A percentile compares a stretch with the other conserved stretches of the same genome.
phyloP scores from a whole-genome alignment of 2,329 filamentous ascomycete genomes.

The Aspergillus pseudonomiae region DNA sequence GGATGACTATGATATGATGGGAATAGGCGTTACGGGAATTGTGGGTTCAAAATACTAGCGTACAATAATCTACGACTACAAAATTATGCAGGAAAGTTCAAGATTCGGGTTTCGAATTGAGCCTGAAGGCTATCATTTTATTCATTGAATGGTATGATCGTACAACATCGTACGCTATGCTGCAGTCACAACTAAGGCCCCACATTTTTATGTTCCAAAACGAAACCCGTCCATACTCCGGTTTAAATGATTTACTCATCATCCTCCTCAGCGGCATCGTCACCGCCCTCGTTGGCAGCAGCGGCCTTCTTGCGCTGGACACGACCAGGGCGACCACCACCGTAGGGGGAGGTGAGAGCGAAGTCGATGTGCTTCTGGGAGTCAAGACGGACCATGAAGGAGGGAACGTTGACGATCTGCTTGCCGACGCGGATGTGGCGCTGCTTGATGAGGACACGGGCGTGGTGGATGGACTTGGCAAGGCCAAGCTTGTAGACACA shows the following conservation, averaged over 20 bases:
- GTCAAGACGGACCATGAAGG: conserved; percentile 99
- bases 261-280: conserved; percentile 73
- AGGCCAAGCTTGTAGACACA: conserved; percentile 99
- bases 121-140: conserved; percentile 41
- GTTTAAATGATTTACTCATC: conserved; percentile 58
- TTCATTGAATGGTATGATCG: conserved; percentile 42
- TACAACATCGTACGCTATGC: conserved; percentile 45
- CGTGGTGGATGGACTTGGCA: conserved; percentile 99
- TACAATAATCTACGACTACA: background rate
- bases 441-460: conserved; percentile 99
- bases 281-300: conserved; percentile 75
- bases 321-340: conserved; percentile 94
- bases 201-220: conserved; percentile 35
- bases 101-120: conserved; percentile 37
- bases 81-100: background rate
- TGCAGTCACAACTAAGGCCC: conserved; percentile 43
- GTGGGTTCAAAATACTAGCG: background rate
- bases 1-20: conserved; percentile 26
- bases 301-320: conserved; percentile 99
- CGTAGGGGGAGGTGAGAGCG: conserved; percentile 93
- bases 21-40: conserved; percentile 26
- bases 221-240: conserved; percentile 43
- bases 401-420: conserved; percentile 99
- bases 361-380: conserved; percentile 99
- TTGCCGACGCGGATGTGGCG: conserved; percentile 99